phyloP scores from a whole-genome alignment of 2,329 filamentous ascomycete genomes.

The Clarireedia hainanense region DNA sequence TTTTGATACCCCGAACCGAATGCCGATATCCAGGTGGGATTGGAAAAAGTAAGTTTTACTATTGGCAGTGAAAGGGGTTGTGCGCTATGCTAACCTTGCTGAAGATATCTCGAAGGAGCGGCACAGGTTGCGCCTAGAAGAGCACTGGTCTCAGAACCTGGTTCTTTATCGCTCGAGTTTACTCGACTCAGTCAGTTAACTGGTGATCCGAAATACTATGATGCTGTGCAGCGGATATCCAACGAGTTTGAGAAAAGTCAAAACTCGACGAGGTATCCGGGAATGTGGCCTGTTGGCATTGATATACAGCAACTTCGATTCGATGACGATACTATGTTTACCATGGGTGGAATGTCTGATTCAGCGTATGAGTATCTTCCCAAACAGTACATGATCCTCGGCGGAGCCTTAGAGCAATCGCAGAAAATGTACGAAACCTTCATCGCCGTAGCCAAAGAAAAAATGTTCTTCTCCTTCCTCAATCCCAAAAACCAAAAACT shows the following conservation, averaged over 20 bases:
- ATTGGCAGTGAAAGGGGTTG: not conserved
- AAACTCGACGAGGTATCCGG: conserved; percentile 47
- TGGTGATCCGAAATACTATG: conserved; percentile 52
- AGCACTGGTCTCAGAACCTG: conserved; percentile 52
- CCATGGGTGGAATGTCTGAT: conserved; percentile 48
- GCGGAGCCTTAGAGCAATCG: conserved; percentile 18
- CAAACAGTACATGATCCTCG: conserved; percentile 33
- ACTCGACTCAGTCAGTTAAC: conserved; percentile 57
- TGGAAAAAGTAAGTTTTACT: conserved; percentile 43
- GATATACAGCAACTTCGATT: conserved; percentile 39
- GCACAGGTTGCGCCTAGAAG: conserved; percentile 50
- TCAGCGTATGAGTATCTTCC: conserved; percentile 59
- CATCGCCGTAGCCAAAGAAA: conserved; percentile 38
- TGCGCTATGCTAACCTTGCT: not conserved
- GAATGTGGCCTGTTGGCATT: conserved; percentile 54
- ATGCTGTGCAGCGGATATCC: conserved; percentile 51
- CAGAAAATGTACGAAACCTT: conserved; percentile 37
- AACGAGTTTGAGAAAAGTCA: conserved; percentile 50
- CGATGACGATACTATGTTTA: conserved; percentile 46
- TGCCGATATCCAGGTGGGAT: conserved; percentile 53
- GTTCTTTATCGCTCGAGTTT: conserved; percentile 53
- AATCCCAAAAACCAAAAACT: conserved; percentile 33
- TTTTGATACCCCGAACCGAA: conserved; percentile 85
- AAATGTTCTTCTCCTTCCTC: conserved; percentile 39
- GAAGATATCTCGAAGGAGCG: conserved; percentile 34